phyloP scores from a whole-genome alignment of 2,329 filamentous ascomycete genomes.

The Colletotrichum karsti region DNA sequence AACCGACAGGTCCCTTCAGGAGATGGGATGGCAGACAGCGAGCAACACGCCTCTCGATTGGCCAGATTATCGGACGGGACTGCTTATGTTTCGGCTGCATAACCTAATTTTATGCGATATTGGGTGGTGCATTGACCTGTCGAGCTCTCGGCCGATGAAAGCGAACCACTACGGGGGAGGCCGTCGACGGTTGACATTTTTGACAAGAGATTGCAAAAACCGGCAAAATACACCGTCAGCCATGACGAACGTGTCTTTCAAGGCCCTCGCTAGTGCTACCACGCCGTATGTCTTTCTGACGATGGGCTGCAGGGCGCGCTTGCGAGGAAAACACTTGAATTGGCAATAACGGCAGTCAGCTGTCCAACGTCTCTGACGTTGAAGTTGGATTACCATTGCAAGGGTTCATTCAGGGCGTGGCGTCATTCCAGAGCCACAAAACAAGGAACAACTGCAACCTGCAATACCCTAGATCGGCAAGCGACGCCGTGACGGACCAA shows the following conservation, averaged over 20 bases:
- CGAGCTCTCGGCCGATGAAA: background rate
- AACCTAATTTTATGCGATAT: constrained; percentile 2
- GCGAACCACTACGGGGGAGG: background rate
- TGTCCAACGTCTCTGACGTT: constrained; percentile 15
- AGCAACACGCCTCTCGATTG: background rate
- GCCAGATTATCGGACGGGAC: constrained; percentile 11
- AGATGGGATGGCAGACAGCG: constrained; percentile 17
- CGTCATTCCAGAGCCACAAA: constrained; percentile 27
- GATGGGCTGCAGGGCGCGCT: background rate
- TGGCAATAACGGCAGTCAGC: constrained; percentile 18
- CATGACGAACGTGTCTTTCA: constrained; percentile 14
- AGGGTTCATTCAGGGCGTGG: constrained; percentile 20
- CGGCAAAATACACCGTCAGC: background rate
- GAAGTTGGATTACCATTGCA: constrained; percentile 6
- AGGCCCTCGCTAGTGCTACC: background rate
- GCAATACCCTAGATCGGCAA: constrained; percentile 24
- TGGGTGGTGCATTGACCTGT: constrained; percentile 4
- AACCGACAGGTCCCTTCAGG: background rate
- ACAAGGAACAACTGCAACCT: constrained; percentile 23
- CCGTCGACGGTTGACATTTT: background rate
- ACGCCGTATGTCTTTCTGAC: background rate
- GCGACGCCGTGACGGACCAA: constrained; percentile 11
- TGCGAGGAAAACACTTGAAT: constrained; percentile 2
- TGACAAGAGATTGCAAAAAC: background rate
- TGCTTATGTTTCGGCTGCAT: constrained; percentile 9